phyloP scores from a whole-genome alignment of 2,329 filamentous ascomycete genomes.

The Aspergillus aculeatus region DNA sequence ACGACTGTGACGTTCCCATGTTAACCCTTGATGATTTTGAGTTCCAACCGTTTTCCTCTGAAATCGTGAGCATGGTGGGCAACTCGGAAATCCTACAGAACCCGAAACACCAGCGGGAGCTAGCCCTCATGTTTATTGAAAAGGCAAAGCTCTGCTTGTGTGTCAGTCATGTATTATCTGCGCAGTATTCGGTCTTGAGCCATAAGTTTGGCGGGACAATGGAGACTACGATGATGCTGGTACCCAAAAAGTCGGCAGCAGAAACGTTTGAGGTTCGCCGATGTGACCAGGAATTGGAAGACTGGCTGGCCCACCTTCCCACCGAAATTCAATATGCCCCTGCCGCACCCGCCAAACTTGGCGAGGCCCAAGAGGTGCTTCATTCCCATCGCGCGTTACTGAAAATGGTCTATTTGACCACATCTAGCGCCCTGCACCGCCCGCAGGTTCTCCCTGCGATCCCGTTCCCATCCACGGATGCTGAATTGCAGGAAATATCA shows the following conservation, averaged over 20 bases:
- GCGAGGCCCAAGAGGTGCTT: constrained; percentile 48
- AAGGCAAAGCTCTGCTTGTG: constrained; percentile 87
- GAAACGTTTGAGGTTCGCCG: constrained; percentile 74
- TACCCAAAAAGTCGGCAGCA: constrained; percentile 83
- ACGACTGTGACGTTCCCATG: constrained; percentile 93
- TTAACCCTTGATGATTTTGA: constrained; percentile 82
- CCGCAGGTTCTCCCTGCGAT: constrained; percentile 83
- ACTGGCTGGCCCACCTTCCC: constrained; percentile 73
- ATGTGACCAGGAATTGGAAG: constrained; percentile 75
- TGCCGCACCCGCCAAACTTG: constrained; percentile 58
- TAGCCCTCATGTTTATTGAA: constrained; percentile 86
- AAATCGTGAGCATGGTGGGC: constrained; percentile 65
- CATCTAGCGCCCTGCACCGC: constrained; percentile 83
- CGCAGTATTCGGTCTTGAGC: constrained; percentile 89
- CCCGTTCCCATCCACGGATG: constrained; percentile 55
- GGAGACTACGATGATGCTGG: constrained; percentile 81
- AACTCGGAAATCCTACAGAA: constrained; percentile 72
- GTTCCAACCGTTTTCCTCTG: constrained; percentile 64
- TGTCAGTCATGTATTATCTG: constrained; percentile 83
- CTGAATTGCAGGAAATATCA: constrained; percentile 77
- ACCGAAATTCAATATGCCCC: constrained; percentile 69
- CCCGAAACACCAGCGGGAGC: constrained; percentile 68
- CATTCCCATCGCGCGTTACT: constrained; percentile 78
- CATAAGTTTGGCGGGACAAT: constrained; percentile 71
- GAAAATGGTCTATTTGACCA: constrained; percentile 92